phyloP scores from a whole-genome alignment of 305 asterid genomes.

The Nicotiana rustica region DNA sequence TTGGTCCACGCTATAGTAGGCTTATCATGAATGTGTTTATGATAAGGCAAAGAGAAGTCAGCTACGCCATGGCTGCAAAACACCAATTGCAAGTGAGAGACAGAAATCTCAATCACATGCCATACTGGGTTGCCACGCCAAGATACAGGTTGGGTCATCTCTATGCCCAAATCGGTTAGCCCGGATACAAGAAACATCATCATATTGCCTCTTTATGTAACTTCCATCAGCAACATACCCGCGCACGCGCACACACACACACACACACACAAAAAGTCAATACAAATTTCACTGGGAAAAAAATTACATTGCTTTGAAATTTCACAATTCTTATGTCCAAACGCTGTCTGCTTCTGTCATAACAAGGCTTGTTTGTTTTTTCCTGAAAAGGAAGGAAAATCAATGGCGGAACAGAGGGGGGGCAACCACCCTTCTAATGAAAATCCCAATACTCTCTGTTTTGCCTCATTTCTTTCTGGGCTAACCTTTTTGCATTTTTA shows the following conservation, averaged over 20 bases:
- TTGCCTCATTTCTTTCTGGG: slow-evolving; percentile 19
- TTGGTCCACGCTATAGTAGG: no score
- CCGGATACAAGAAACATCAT: neutral
- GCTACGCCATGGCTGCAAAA: slow-evolving; percentile 53
- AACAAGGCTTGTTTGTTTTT: neutral
- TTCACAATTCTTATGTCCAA: neutral
- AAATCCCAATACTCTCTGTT: slow-evolving; percentile 32
- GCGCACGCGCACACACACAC: no score
- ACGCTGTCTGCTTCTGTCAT: neutral
- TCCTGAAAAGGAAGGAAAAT: slow-evolving; percentile 20
- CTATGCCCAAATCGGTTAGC: slow-evolving; percentile 15
- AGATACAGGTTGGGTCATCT: slow-evolving; percentile 28
- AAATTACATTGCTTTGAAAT: no score
- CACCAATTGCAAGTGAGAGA: slow-evolving; percentile 28
- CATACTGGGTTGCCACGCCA: slow-evolving; percentile 15
- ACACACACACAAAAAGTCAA: no score
- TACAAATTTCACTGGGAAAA: no score
- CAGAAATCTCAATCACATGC: slow-evolving; percentile 1
- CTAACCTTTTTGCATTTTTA: neutral
- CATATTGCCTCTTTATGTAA: neutral
- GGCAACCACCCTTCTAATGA: slow-evolving; percentile 42
- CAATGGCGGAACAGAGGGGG: slow-evolving; percentile 41
- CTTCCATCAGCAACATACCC: neutral
- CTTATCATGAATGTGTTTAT: neutral
- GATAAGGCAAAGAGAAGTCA: slow-evolving; percentile 35